These are phyloP conservation scores for Murraya koenigii DNA, from an alignment of 345 rosid species.

Conservation along the genomic window DNA sequence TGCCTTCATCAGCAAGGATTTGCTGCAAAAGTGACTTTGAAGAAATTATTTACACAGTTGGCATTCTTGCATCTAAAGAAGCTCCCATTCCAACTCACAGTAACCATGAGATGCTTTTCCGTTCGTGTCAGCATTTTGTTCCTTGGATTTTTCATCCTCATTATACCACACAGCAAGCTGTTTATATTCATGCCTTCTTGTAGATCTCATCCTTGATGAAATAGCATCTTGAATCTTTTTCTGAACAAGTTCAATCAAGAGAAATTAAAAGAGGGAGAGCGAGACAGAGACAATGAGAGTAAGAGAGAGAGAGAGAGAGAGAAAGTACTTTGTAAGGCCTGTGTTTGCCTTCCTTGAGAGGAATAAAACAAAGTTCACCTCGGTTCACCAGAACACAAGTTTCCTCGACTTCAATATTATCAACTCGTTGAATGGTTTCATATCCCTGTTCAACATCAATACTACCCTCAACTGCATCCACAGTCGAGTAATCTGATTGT, in stretches of 20 bases:
- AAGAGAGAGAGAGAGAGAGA: not conserved
- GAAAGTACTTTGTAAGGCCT: conserved; percentile 61
- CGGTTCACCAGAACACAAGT: conserved; percentile 58
- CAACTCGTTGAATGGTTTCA: conserved; percentile 28
- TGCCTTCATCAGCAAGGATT: conserved; percentile 10
- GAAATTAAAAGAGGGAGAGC: not conserved
- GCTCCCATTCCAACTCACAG: conserved; percentile 81
- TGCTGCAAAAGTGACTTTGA: conserved; percentile 13
- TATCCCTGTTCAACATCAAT: conserved; percentile 20
- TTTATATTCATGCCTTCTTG: conserved; percentile 62
- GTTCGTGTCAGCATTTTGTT: conserved; percentile 15
- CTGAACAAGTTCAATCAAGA: conserved; percentile 23
- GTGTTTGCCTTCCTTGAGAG: conserved; percentile 35
- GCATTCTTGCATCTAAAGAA: conserved; percentile 34
- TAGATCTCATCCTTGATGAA: conserved; percentile 52
- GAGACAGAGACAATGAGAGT: not conserved
- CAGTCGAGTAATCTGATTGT: conserved; percentile 16
- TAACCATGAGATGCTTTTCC: conserved; percentile 21
- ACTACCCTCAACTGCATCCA: conserved; percentile 14
- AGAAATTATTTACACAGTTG: conserved; percentile 15
- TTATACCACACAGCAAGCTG: conserved; percentile 45
- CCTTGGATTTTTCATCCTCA: conserved; percentile 20
- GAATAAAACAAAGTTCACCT: conserved; percentile 41
- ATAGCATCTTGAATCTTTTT: conserved; percentile 57
- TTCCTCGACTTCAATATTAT: conserved; percentile 49